Percentiles rank a stretch among this genome's conserved stretches.
Conservation (phyloP, 2,329 filamentous ascomycete genomes). For the Colletotrichum sp. region DNA sequence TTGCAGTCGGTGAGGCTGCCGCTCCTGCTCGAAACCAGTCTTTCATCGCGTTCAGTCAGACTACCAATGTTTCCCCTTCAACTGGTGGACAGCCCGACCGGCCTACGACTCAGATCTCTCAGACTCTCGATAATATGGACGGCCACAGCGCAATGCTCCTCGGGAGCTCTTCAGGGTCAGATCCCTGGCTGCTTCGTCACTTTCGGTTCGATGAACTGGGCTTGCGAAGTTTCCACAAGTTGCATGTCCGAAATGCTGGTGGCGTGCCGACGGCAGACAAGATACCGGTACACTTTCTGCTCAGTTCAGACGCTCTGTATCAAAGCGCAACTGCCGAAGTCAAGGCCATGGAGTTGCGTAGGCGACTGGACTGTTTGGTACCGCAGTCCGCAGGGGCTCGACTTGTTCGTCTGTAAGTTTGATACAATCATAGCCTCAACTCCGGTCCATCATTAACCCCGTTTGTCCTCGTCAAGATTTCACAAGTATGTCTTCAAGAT, state of each 20-base stretch:
- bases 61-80: neutral
- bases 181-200: slow-evolving; percentile 39
- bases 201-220: slow-evolving; percentile 40
- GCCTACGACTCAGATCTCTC: slow-evolving; percentile 19
- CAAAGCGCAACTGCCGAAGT: accelerated
- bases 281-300: slow-evolving; percentile 34
- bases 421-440: neutral
- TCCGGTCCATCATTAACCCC: neutral
- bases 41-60: neutral
- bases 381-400: neutral
- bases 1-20: neutral
- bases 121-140: slow-evolving; percentile 32
- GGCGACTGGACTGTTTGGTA: neutral
- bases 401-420: neutral
- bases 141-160: slow-evolving; percentile 33
- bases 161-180: slow-evolving; percentile 36
- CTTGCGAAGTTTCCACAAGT: slow-evolving; percentile 36
- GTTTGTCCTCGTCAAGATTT: neutral
- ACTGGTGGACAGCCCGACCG: neutral
- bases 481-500: neutral
- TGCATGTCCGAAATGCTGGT: slow-evolving; percentile 41
- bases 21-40: neutral
- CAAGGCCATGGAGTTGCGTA: neutral
- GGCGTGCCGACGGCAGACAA: slow-evolving; percentile 36
- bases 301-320: slow-evolving; percentile 12